Evolutionary conservation across 768 basidiomycete genomes (phyloP).

Genomic region (Mycena epipterygia): DNA sequence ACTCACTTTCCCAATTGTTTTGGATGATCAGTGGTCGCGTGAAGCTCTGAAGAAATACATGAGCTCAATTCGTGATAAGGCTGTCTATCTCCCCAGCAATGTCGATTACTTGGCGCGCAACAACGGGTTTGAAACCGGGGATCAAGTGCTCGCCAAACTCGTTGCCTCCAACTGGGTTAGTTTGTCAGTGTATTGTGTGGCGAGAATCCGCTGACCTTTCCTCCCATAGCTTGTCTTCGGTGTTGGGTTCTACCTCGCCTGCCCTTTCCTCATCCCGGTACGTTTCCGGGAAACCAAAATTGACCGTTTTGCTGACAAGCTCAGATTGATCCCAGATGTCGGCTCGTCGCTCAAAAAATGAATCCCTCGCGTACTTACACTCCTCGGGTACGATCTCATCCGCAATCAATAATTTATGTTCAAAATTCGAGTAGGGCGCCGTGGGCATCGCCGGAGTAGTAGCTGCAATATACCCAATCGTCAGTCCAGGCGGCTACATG

Average conservation of each 20-base stretch:
- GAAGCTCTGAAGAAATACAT: constrained; percentile 72
- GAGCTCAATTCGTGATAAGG: constrained; percentile 64
- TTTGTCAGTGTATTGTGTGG: not conserved
- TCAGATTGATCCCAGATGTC: constrained; percentile 69
- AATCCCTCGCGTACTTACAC: constrained; percentile 80
- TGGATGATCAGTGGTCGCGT: constrained; percentile 70
- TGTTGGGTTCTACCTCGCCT: constrained; percentile 75
- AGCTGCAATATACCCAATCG: constrained; percentile 75
- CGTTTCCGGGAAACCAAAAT: constrained; percentile 28
- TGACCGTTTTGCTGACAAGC: not conserved
- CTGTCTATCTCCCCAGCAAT: constrained; percentile 78
- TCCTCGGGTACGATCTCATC: constrained; percentile 57
- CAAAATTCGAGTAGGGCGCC: constrained; percentile 60
- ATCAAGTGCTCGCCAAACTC: constrained; percentile 61
- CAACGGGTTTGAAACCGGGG: constrained; percentile 63
- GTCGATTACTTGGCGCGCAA: constrained; percentile 75
- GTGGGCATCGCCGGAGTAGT: constrained; percentile 79
- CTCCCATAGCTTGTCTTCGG: constrained; percentile 69
- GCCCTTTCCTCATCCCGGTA: constrained; percentile 73
- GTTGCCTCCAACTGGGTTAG: constrained; percentile 65
- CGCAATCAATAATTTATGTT: not conserved
- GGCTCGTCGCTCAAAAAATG: constrained; percentile 80
- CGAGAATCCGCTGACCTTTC: constrained; percentile 14
- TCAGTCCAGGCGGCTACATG: constrained; percentile 77
- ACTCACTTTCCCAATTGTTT: constrained; percentile 72